Percentiles rank a stretch among this genome's conserved stretches.
These are phyloP conservation scores for Camellia japonica DNA, from an alignment of 148 eudicot species.

Conservation along the genomic window DNA sequence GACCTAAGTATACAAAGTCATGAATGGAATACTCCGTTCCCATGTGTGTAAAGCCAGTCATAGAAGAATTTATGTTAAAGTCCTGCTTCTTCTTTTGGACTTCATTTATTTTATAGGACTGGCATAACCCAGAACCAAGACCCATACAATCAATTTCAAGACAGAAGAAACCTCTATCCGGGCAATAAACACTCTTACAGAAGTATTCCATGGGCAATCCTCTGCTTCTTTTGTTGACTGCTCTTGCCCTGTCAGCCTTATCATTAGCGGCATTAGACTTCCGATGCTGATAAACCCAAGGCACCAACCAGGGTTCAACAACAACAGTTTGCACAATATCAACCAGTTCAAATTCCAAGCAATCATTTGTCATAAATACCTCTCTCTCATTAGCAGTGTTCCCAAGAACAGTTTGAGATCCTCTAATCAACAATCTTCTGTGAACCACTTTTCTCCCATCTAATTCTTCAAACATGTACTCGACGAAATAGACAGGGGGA, in stretches of 20 bases:
- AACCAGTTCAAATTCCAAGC: conserved; percentile 66
- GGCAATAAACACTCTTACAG: conserved; percentile 78
- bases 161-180: conserved; percentile 81
- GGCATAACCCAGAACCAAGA: conserved; percentile 69
- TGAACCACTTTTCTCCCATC: conserved; percentile 66
- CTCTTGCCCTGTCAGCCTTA: conserved; percentile 64
- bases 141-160: conserved; percentile 56
- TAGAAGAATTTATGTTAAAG: conserved; percentile 49
- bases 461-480: conserved; percentile 78
- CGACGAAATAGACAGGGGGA: conserved; percentile 63
- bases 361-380: conserved; percentile 75
- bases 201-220: conserved; percentile 76
- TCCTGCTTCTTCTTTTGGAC: conserved; percentile 37
- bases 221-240: conserved; percentile 75
- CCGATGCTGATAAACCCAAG: conserved; percentile 81
- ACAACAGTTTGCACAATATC: conserved; percentile 45
- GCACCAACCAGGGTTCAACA: conserved; percentile 48
- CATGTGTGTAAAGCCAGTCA: conserved; percentile 52
- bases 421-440: conserved; percentile 73
- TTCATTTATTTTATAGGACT: conserved; percentile 53
- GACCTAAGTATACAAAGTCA: conserved; percentile 72
- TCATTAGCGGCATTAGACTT: conserved; percentile 62
- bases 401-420: conserved; percentile 74
- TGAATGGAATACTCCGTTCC: conserved; percentile 63
- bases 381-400: conserved; percentile 82